phyloP scores from a whole-genome alignment of 129 eudicot genomes.

The Escallonia herrerae region DNA sequence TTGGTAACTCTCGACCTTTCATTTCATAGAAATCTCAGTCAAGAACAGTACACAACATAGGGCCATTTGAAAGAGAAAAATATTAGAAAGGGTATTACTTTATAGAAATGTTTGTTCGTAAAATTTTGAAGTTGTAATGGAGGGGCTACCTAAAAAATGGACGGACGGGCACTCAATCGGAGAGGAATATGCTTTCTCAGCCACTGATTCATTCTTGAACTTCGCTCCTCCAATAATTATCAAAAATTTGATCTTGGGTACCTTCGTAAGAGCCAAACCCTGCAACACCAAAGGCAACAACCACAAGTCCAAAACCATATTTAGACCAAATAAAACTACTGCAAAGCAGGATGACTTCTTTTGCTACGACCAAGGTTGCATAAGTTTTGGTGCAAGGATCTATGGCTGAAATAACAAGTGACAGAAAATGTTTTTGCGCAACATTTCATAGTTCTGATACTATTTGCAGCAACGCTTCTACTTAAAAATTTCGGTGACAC shows the following conservation, averaged over 20 bases:
- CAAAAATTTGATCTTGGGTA: slow-evolving; percentile 58
- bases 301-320: no score
- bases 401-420: no score
- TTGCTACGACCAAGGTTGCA: no score
- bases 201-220: slow-evolving; percentile 37
- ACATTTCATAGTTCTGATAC: no score
- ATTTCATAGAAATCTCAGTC: neutral
- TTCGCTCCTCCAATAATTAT: slow-evolving; percentile 82
- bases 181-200: slow-evolving; percentile 62
- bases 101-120: neutral
- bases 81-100: neutral
- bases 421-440: no score
- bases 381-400: no score
- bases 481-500: no score
- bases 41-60: neutral
- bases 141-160: slow-evolving; percentile 63
- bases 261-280: slow-evolving; percentile 78
- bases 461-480: no score
- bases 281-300: slow-evolving; percentile 5
- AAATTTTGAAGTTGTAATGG: neutral
- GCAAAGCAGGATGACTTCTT: no score
- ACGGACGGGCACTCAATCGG: slow-evolving; percentile 63
- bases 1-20: no score
- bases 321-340: no score
- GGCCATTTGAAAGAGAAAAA: neutral